Conservation (phyloP, 208 protist species). For the Balamuthia mandrillaris region DNA sequence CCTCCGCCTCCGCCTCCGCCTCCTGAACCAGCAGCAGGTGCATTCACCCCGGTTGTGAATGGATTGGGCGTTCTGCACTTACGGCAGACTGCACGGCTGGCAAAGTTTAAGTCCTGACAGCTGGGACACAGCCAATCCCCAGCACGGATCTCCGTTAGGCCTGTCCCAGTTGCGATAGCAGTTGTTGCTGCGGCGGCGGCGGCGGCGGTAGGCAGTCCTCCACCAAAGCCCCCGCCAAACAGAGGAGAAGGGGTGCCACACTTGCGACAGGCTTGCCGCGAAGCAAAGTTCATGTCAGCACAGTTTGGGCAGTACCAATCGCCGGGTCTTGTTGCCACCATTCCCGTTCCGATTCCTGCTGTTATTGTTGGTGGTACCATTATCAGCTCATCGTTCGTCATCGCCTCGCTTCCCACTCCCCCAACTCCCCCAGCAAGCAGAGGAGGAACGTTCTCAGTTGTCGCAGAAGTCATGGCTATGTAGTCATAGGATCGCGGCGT, state of each 20-base stretch:
- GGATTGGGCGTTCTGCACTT: slow-evolving; percentile 9
- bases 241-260: background rate
- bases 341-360: background rate
- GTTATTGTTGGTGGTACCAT: background rate
- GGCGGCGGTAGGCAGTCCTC: background rate
- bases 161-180: background rate
- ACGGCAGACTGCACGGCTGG: background rate
- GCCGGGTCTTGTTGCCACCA: background rate
- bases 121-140: slow-evolving; percentile 31
- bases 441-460: background rate
- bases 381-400: too few relatives aligned
- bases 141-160: background rate
- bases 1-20: background rate
- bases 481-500: background rate
- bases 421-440: too few relatives aligned
- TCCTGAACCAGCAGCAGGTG: background rate
- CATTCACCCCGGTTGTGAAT: background rate
- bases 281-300: slow-evolving; percentile 35
- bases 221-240: background rate
- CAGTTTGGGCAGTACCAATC: slow-evolving; percentile 36
- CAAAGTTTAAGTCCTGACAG: slow-evolving; percentile 27
- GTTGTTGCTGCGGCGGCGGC: background rate
- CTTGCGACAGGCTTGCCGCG: slow-evolving; percentile 12
- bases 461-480: background rate
- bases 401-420: too few relatives aligned